phyloP scores from a whole-genome alignment of 306 rosid genomes.

The Carpinus viminea region DNA sequence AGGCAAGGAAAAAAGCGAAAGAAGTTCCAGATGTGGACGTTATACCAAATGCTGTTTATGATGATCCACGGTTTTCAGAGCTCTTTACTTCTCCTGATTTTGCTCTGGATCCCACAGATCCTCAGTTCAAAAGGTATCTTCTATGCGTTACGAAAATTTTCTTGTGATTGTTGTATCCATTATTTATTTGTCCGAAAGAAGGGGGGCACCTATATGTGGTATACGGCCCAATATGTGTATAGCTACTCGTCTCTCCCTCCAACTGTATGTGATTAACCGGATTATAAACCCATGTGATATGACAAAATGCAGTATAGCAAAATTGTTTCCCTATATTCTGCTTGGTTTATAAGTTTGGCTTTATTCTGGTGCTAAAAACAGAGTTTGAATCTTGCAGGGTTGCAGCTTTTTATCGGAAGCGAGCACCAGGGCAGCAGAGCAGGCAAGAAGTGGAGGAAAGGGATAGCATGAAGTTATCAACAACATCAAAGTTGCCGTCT shows the following conservation, averaged over 20 bases:
- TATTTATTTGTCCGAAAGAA: neutral
- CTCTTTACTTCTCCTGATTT: conserved; percentile 55
- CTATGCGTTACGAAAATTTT: neutral
- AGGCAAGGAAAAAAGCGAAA: conserved; percentile 61
- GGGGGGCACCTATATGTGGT: neutral
- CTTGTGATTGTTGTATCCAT: neutral
- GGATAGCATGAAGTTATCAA: conserved; percentile 28
- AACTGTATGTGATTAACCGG: neutral
- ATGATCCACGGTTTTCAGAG: conserved; percentile 82
- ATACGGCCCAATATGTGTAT: neutral
- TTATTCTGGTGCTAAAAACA: conserved; percentile 18
- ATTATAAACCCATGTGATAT: neutral
- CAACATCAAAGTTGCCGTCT: conserved; percentile 24
- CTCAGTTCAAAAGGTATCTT: conserved; percentile 84
- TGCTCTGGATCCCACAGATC: conserved; percentile 85
- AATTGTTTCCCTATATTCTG: neutral
- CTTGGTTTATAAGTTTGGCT: neutral
- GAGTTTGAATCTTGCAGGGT: conserved; percentile 56
- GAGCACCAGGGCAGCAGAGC: conserved; percentile 53
- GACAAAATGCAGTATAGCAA: neutral
- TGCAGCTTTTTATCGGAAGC: conserved; percentile 63
- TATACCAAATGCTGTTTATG: conserved; percentile 54
- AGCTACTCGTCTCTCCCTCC: neutral
- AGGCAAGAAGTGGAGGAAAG: conserved; percentile 34
- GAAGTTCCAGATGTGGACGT: conserved; percentile 58